These are phyloP conservation scores for Astrocystis sublimbata DNA, from an alignment of 495 filamentous ascomycete species.

Conservation along the genomic window DNA sequence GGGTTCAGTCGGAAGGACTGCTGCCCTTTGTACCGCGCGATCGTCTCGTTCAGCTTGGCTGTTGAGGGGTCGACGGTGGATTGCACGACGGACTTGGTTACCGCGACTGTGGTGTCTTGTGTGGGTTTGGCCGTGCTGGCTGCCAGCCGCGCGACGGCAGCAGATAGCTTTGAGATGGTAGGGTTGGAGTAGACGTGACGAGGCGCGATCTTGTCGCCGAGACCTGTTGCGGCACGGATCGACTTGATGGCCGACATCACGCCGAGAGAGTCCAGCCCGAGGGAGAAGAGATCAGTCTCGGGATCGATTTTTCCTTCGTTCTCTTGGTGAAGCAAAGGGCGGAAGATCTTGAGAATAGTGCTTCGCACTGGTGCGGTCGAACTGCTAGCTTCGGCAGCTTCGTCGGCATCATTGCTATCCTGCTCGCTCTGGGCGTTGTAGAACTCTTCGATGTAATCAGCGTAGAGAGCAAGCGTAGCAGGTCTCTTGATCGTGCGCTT, in stretches of 20 bases:
- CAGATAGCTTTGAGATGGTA: slow-evolving; percentile 30
- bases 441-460: slow-evolving; percentile 39
- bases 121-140: slow-evolving; percentile 6
- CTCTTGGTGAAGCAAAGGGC: slow-evolving; percentile 22
- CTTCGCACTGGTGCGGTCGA: slow-evolving; percentile 22
- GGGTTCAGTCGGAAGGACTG: slow-evolving; percentile 32
- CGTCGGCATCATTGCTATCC: slow-evolving; percentile 1
- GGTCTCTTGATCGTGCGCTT: slow-evolving; percentile 48
- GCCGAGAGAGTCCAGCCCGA: slow-evolving; percentile 35
- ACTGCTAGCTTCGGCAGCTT: slow-evolving; percentile 17
- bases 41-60: slow-evolving; percentile 16
- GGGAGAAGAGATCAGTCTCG: slow-evolving; percentile 29
- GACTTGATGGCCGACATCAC: slow-evolving; percentile 30
- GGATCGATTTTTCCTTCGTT: slow-evolving; percentile 18
- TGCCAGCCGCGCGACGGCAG: slow-evolving; percentile 20
- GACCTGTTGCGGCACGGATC: slow-evolving; percentile 25
- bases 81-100: background rate
- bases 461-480: slow-evolving; percentile 36
- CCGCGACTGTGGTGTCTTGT: background rate
- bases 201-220: slow-evolving; percentile 28
- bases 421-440: slow-evolving; percentile 24
- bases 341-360: slow-evolving; percentile 19
- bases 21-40: slow-evolving; percentile 24
- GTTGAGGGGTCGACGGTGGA: background rate
- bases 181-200: slow-evolving; percentile 35